Evolutionary conservation across 176 grass and related monocot genomes (phyloP), one percentile per base, ranked within the genome.

Genomic region (Oryza glumipatula): DNA sequence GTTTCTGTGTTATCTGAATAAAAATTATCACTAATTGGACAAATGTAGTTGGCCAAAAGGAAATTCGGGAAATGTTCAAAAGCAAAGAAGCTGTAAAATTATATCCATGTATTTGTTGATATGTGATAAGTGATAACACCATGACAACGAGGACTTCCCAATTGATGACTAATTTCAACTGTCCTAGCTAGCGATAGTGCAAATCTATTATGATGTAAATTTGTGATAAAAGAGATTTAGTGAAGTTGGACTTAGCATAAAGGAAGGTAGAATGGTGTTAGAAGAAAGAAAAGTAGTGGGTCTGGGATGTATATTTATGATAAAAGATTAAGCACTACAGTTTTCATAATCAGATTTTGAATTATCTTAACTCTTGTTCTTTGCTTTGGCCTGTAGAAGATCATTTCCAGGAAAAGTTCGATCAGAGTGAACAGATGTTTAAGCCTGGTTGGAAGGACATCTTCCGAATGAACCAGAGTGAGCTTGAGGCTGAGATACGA

Each of bases 391-490:
- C 22, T 82, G 32, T 79, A 94, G 92, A 84, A 79, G 82, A 5
- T 80, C 66, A 77, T 44, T 87, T 83, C 76, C 83, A 92, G 87
- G 92, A 94, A 70, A 87, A 76, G 65, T 43, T 91, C 19, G 84
- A 91, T 9, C 92, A 93, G 54, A 86, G 63, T 82, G 89, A 88
- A 14, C 80, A 93, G 84, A 94, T 84, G 86, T 97, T 97, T 76
- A 94, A 89, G 48, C 95, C 92, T 85, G 95, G 95, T 13, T 97
- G 95, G 95, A 97, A 97, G 76, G 95, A 97, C 77, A 94, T 97
- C 76, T 97, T 97, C 64, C 64, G 86, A 75, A 97, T 97, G 95
- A 97, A 97, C 79, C 92, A 97, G 67, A 89, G 84, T 69, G 95
- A 97, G 84, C 82, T 97, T 3, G 95, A 97, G 82, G 86, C 90